Conservation (phyloP, 2,329 filamentous ascomycete genomes). For the Hypoxylon sp. region DNA sequence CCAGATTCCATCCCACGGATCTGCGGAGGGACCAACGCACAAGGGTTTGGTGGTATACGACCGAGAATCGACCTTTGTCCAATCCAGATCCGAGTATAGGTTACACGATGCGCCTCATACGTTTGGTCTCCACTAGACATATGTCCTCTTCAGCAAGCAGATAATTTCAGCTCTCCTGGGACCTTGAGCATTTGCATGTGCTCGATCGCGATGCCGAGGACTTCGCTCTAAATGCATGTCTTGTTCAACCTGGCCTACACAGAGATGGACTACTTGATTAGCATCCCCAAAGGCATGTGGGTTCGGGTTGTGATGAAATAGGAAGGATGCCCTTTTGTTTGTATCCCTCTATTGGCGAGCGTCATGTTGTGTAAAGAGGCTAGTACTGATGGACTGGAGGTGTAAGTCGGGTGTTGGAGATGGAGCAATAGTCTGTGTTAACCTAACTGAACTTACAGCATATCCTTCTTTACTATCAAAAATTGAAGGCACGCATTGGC, state of each 20-base stretch:
- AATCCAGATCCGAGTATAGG: constrained; percentile 1
- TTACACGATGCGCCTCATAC: background rate
- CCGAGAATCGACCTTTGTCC: background rate
- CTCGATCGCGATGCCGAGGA: constrained; percentile 15
- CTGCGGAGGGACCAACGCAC: background rate
- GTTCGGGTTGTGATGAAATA: constrained; percentile 2
- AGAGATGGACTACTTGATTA: background rate
- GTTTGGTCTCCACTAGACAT: background rate
- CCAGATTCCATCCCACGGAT: constrained; percentile 13
- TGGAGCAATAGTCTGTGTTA: too few species aligned
- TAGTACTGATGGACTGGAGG: too few species aligned
- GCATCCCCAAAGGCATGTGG: background rate
- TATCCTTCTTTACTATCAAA: too few species aligned
- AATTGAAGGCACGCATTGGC: too few species aligned
- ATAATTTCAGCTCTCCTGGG: too few species aligned
- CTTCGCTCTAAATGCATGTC: background rate
- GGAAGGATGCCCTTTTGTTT: constrained; percentile 11
- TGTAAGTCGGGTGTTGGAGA: too few species aligned
- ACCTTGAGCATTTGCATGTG: constrained; percentile 9
- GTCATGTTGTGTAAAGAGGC: constrained; percentile 6
- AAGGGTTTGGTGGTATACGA: background rate
- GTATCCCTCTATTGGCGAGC: constrained; percentile 2
- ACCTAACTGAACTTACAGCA: too few species aligned
- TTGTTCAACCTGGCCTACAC: background rate
- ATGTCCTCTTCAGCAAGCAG: background rate